A percentile compares a stretch with the other conserved stretches of the same genome.
These are phyloP conservation scores for Hypericum androsaemum DNA, from an alignment of 345 rosid genomes.

Conservation along the genomic window DNA sequence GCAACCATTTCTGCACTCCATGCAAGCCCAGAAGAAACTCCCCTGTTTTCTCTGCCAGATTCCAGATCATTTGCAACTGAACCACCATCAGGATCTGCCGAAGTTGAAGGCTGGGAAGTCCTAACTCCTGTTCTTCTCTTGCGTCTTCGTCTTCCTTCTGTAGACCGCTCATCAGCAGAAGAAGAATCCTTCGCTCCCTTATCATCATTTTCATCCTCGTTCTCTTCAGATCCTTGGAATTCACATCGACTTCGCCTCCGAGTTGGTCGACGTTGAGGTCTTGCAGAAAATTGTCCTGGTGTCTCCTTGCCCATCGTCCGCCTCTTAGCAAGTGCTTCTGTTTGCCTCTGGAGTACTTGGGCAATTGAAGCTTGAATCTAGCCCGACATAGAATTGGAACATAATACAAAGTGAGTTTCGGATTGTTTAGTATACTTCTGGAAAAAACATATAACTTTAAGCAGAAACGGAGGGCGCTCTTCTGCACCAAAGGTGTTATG, in stretches of 20 bases:
- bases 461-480: too few species aligned
- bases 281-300: conserved; percentile 23
- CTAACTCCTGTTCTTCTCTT: conserved; percentile 22
- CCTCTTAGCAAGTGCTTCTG: conserved; percentile 65
- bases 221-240: conserved; percentile 53
- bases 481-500: too few species aligned
- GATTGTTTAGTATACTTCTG: neutral
- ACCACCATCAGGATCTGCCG: conserved; percentile 33
- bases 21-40: conserved; percentile 59
- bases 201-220: conserved; percentile 58
- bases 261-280: conserved; percentile 45
- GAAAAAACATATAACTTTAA: neutral
- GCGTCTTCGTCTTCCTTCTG: conserved; percentile 38
- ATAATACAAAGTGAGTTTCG: neutral
- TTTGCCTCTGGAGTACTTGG: conserved; percentile 60
- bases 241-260: conserved; percentile 54
- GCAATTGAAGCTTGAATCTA: conserved; percentile 95
- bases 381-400: neutral
- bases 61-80: conserved; percentile 46
- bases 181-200: conserved; percentile 62
- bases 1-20: conserved; percentile 69
- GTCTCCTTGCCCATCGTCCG: conserved; percentile 51
- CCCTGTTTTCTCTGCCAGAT: conserved; percentile 43
- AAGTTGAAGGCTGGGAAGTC: conserved; percentile 2
- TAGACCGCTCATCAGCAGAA: conserved; percentile 56